phyloP scores from a whole-genome alignment of 2,329 filamentous ascomycete genomes.

The Fusarium protoensiforme region DNA sequence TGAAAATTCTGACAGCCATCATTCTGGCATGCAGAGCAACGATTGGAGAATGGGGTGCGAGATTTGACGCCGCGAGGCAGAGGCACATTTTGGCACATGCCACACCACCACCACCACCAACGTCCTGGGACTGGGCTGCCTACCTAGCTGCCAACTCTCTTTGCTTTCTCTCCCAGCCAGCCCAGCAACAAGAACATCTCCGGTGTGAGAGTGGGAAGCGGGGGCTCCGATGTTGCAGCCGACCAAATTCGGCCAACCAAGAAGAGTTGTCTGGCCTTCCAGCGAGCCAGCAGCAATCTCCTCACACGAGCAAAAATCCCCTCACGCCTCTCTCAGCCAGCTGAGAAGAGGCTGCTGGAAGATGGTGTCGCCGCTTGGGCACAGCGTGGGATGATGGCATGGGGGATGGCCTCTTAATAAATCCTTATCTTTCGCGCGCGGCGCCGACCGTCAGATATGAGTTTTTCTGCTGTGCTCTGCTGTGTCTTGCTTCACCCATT shows the following conservation, averaged over 20 bases:
- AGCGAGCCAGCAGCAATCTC: background rate
- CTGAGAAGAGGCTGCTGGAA: background rate
- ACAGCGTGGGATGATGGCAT: background rate
- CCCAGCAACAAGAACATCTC: constrained; percentile 26
- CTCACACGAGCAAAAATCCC: background rate
- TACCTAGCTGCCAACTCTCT: constrained; percentile 9
- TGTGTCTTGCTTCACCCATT: background rate
- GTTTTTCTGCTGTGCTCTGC: constrained; percentile 6
- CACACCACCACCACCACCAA: constrained; percentile 25
- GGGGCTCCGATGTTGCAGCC: constrained; percentile 35
- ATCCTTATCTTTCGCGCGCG: constrained; percentile 26
- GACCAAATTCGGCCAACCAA: constrained; percentile 22
- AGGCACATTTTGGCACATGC: constrained; percentile 29
- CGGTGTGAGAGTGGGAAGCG: constrained; percentile 29
- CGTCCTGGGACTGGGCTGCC: background rate
- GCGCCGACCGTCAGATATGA: constrained; percentile 10
- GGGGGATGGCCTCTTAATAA: background rate
- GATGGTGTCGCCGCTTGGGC: background rate
- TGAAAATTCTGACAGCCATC: constrained; percentile 31
- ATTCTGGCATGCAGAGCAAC: background rate
- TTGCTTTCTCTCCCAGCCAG: constrained; percentile 13
- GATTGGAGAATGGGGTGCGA: constrained; percentile 26
- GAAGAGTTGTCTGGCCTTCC: background rate
- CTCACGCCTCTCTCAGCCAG: background rate
- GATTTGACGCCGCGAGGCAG: constrained; percentile 14